phyloP scores from a whole-genome alignment of 2,329 filamentous ascomycete species.

The Colletotrichum lentis region DNA sequence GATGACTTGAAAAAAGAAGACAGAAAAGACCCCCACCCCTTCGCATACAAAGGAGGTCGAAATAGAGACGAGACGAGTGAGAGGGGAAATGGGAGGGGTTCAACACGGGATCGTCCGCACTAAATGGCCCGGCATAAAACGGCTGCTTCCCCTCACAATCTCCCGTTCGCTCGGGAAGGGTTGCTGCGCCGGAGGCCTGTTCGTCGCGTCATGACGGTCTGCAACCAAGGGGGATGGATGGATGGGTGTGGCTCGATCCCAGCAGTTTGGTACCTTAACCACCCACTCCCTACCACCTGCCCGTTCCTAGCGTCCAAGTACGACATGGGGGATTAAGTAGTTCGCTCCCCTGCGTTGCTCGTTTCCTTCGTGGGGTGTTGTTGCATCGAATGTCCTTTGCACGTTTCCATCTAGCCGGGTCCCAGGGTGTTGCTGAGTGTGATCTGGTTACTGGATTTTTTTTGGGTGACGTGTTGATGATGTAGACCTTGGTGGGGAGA shows the following conservation, averaged over 20 bases:
- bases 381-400: not conserved
- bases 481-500: not conserved
- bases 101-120: conserved; percentile 15
- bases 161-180: conserved; percentile 28
- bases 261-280: not conserved
- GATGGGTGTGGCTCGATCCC: conserved; percentile 5
- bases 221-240: not conserved
- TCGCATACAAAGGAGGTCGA: conserved; percentile 10
- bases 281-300: not conserved
- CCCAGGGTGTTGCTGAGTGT: too few species aligned
- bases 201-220: conserved; percentile 9
- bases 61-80: conserved; percentile 30
- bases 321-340: not conserved
- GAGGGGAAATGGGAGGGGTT: not conserved
- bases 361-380: not conserved
- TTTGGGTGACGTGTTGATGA: not conserved
- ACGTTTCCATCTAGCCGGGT: too few species aligned
- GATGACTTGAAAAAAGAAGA: not conserved
- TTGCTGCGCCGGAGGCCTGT: not conserved
- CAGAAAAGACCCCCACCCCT: not conserved
- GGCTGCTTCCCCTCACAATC: conserved; percentile 12
- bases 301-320: not conserved
- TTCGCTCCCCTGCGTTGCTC: not conserved
- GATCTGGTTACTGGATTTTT: not conserved
- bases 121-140: conserved; percentile 5